phyloP scores from a whole-genome alignment of 2,329 filamentous ascomycete genomes.

The Colletotrichum gloeosporioides region DNA sequence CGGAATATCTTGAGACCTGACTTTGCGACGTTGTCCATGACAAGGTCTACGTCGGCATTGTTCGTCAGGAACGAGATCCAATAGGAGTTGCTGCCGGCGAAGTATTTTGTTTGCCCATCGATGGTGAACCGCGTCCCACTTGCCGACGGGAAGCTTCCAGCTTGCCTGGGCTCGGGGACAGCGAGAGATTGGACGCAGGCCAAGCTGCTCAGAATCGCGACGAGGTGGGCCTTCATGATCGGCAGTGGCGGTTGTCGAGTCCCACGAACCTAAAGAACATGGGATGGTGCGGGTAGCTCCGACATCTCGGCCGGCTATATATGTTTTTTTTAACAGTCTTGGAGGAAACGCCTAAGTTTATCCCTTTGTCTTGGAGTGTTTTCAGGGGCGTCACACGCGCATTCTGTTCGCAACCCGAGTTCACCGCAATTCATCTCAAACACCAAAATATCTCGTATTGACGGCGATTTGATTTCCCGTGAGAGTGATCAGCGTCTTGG shows the following conservation, averaged over 20 bases:
- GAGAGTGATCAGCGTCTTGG: background rate
- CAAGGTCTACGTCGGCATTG: conserved; percentile 57
- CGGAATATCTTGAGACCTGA: conserved; percentile 62
- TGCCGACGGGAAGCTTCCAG: background rate
- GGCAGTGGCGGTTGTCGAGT: background rate
- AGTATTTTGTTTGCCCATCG: conserved; percentile 50
- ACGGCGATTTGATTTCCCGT: background rate
- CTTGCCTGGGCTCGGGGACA: background rate
- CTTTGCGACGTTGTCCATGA: conserved; percentile 47
- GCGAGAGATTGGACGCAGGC: background rate
- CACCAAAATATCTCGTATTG: background rate
- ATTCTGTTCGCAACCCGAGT: background rate
- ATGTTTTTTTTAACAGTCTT: background rate
- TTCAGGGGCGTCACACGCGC: background rate
- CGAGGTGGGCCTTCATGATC: background rate
- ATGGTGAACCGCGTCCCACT: conserved; percentile 39
- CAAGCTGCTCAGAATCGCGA: background rate
- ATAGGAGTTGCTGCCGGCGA: conserved; percentile 60
- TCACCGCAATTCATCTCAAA: background rate
- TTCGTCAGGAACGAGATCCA: conserved; percentile 58
- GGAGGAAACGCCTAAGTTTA: background rate
- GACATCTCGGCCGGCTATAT: background rate
- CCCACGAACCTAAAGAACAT: background rate
- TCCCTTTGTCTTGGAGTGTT: background rate
- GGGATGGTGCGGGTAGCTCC: background rate